phyloP scores from a whole-genome alignment of 2,329 filamentous ascomycete species.

The Madurella fahalii region DNA sequence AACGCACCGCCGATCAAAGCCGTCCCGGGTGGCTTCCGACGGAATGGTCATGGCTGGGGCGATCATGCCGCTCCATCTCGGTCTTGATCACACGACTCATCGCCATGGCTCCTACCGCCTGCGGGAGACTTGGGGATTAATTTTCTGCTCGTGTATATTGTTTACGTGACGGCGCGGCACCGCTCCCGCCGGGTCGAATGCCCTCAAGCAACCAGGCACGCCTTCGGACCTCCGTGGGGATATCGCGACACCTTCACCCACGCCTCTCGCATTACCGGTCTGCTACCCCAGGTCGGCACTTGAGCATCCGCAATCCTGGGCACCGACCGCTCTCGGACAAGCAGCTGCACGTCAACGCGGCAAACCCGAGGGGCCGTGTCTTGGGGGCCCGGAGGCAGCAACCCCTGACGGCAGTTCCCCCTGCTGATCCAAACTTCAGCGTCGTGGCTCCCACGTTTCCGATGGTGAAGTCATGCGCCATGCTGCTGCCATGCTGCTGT shows the following conservation, averaged over 20 bases:
- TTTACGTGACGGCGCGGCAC: background rate
- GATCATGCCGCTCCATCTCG: background rate
- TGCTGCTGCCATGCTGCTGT: background rate
- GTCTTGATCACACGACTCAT: background rate
- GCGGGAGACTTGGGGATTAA: background rate
- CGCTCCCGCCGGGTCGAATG: background rate
- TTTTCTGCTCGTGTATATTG: background rate
- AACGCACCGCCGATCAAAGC: too few species aligned
- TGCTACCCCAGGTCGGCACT: slow-evolving; percentile 4
- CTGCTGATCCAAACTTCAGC: too few species aligned
- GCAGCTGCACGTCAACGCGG: background rate
- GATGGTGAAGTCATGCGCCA: background rate
- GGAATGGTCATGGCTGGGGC: background rate
- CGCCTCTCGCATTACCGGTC: background rate
- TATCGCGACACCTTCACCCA: background rate
- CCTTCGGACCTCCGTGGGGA: slow-evolving; percentile 17
- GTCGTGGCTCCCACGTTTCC: too few species aligned
- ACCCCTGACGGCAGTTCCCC: too few species aligned
- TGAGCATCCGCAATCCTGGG: background rate
- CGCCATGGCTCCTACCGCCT: background rate
- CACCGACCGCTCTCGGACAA: background rate
- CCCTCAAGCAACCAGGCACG: background rate
- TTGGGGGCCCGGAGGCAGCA: too few species aligned
- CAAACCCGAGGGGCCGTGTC: too few species aligned
- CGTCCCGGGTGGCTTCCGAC: too few species aligned